Evolutionary conservation across 129 eudicot species (phyloP), one percentile per base, ranked within the genome.

Genomic region (Daucus carota): DNA sequence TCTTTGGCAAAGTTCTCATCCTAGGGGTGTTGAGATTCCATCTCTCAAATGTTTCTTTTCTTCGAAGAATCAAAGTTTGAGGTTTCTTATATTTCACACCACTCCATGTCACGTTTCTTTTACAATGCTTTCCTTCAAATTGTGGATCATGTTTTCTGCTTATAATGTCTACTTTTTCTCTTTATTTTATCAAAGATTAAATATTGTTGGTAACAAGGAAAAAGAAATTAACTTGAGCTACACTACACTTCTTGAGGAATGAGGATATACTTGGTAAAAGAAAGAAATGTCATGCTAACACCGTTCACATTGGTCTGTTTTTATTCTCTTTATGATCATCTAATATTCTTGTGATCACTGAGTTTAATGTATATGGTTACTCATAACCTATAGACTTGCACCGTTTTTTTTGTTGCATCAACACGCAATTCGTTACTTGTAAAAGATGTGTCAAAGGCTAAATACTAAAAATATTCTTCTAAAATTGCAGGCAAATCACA

Each of bases 81-180:
- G 72, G 24, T 67, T 67, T 67, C 72, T 67, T 34, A 31, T 67
- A 17, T 67, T 31, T 67, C 43, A 67, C 72, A 32, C 72, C 24
- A 67, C 42, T 34, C 42, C 72, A 67, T 1, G 28, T 34, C 40
- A 33, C 40, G 14, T 67, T 67, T 32, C 42, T 9, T 67, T 67
- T 66, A 66, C 4, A 29, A 32, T 66, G 41, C 42, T 67, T 67
- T 32, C 43, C 42, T 67, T 67, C 72, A 18, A 18, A 67, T 5
- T 40, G 17, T 34, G 72, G 72, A 67, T 18, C 72, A 33, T 67
- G 72, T 67, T 67, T 67, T 34, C 42, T 67, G 41, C 72, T 67
- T 7, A 17, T 34, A 29, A 7, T 67, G 70, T 28, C 40, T 4
- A 31, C 24, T 24, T 68, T 32, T 2, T 16, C 22, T 32, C 24